Conservation (phyloP, 1,284 basidiomycete genomes). For the Heterobasidion occidentale region DNA sequence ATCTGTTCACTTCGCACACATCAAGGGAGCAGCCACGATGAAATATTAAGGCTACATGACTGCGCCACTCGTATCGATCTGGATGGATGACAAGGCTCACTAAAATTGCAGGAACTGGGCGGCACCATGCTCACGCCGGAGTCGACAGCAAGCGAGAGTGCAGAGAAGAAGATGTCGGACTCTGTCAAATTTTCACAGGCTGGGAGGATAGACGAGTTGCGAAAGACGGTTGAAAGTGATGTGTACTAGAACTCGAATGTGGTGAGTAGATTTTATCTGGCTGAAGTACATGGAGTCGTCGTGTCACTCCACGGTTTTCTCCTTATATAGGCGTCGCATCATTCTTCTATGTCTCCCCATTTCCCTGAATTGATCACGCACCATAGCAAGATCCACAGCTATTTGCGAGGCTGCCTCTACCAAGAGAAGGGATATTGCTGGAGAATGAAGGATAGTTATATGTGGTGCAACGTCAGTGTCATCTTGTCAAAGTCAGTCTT, state of each 20-base stretch:
- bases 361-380: too few species aligned
- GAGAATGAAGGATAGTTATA: too few species aligned
- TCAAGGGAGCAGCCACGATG: slow-evolving; percentile 17
- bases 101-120: slow-evolving; percentile 14
- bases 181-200: slow-evolving; percentile 22
- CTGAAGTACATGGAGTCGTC: too few species aligned
- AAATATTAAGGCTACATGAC: slow-evolving; percentile 18
- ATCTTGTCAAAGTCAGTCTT: too few species aligned
- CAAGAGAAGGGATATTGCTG: too few species aligned
- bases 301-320: too few species aligned
- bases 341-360: too few species aligned
- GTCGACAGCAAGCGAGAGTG: slow-evolving; percentile 9
- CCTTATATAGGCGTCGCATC: too few species aligned
- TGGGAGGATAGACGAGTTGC: slow-evolving; percentile 18
- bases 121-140: slow-evolving; percentile 20
- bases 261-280: slow-evolving; percentile 12
- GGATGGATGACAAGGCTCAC: background rate
- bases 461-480: too few species aligned
- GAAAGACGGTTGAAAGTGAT: slow-evolving; percentile 19
- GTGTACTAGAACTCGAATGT: slow-evolving; percentile 21
- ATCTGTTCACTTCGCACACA: slow-evolving; percentile 23
- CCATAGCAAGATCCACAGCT: too few species aligned
- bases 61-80: slow-evolving; percentile 11
- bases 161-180: slow-evolving; percentile 19
- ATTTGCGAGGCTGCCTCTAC: too few species aligned